Base-by-base conservation (phyloP, 2,329 filamentous ascomycete species). In the Sordariomycetes sp. region DNA sequence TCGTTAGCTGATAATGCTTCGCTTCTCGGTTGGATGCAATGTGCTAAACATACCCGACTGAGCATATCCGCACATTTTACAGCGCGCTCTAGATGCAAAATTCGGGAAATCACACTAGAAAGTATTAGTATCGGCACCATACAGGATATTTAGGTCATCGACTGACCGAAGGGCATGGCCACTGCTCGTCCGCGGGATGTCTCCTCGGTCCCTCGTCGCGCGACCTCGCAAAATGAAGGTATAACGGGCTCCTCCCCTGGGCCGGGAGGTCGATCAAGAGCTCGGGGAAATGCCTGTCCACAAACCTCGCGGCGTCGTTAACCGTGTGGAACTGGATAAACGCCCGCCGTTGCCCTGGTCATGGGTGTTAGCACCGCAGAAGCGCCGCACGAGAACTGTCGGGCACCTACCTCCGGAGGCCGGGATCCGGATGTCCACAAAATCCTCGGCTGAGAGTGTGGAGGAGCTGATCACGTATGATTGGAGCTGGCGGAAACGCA, bases 241-340 rank as follows among this genome's bases (percentile, higher is more conserved):
- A 72, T 52, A 69, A 68, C 50, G 69, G 65, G 55, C 73, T 67
- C 59, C 62, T 69, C 55, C 70, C 71, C 61, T 74, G 70, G 67
- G 73, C 69, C 34, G 65, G 63, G 59, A 75, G 65, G 46, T 70
- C 64, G 57, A 76, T 60, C 22, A 62, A 61, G 57, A 76, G 63
- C 61, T 70, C 71, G 58, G 74, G 74, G 62, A 71, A 75, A 63
- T 76, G 68, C 61, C 70, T 68, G 64, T 73, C 72, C 61, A 78
- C 66, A 64, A 79, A 75, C 57, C 68, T 60, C 59, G 71, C 59
- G 57, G 76, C 69, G 61, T 76, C 64, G 55, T 73, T 68, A 54
- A 75, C 60, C 61, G 71, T 61, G 60, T 71, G 64, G 61, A 77
- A 72, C 62, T 76, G 68, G 40, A 78, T 68, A 65, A 76, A 76